Conservation (phyloP, 352 stramenopile species). For the Globisporangium sylvaticum region DNA sequence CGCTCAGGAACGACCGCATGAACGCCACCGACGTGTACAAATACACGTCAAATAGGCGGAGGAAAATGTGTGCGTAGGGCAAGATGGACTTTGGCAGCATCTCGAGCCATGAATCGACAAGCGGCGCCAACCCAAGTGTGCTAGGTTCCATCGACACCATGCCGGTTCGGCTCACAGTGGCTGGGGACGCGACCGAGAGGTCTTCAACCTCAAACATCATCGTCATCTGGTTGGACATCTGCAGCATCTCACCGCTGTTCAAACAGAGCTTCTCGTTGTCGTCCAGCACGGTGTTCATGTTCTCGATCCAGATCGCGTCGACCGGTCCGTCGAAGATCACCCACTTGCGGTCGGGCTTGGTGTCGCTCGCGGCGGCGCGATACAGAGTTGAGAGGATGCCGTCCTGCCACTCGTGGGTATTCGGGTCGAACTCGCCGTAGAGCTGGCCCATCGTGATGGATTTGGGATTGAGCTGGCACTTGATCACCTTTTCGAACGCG, state of each 20-base stretch:
- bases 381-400: constrained; percentile 94
- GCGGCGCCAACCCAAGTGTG: constrained; percentile 81
- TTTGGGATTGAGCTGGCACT: constrained; percentile 93
- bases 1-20: constrained; percentile 80
- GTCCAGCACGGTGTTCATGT: constrained; percentile 96
- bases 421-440: constrained; percentile 93
- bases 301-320: constrained; percentile 96
- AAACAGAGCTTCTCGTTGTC: constrained; percentile 96
- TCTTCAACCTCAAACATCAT: constrained; percentile 99
- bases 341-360: constrained; percentile 91
- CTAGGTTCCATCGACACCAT: constrained; percentile 97
- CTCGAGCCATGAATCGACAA: constrained; percentile 91
- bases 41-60: constrained; percentile 89
- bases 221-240: constrained; percentile 95
- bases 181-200: constrained; percentile 90
- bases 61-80: constrained; percentile 39
- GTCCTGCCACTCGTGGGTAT: constrained; percentile 95
- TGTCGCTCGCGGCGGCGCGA: constrained; percentile 80
- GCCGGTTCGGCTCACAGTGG: constrained; percentile 92
- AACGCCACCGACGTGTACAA: constrained; percentile 85
- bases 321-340: constrained; percentile 94
- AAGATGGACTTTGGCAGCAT: constrained; percentile 41
- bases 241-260: constrained; percentile 92
- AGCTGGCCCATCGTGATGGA: constrained; percentile 94
- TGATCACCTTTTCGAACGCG: constrained; percentile 86